Evolutionary conservation across 2,329 filamentous ascomycete species (phyloP), one percentile per base, ranked within the genome.

Genomic region (Zasmidium angulare): DNA sequence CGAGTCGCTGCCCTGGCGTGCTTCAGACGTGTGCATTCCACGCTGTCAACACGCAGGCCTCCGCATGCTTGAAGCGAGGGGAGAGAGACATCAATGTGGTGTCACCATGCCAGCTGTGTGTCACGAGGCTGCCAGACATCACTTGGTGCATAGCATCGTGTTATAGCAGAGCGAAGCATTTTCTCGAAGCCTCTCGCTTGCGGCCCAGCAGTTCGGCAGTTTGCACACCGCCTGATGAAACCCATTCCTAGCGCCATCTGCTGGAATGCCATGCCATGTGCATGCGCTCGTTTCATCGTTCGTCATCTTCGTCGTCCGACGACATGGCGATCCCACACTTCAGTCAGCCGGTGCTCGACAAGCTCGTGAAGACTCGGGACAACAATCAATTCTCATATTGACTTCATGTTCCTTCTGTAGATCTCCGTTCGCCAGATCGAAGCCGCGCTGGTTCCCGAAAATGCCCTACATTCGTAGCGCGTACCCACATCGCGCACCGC

Each of bases 371-470:
- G 26, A 23, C 22, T 40, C 31, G 51, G 14, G 40, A 12, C 24
- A 9, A 23, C 40, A 17, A 23, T 53, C 2, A 55, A 55, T 29
- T 6, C 11, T 29, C 26, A 11, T 29, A 11, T 11, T 29, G 26
- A 29, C 26, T 29, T 4, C 11, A 11, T 29, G 26, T 14, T 51
- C 23, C 26, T 56, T 49, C 21, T 62, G 67, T 63, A 67, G 67
- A 69, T 70, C 68, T 63, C 52, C 54, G 64, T 69, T 67, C 64
- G 62, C 62, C 58, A 64, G 61, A 60, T 60, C n/a, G n/a, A n/a
- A n/a, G n/a, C 60, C 58, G 51, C 61, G 58, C 61, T 53, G 62
- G 53, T 51, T 63, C 51, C 66, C 64, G 63, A 58, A 36, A 46
- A 57, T 63, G 53, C 60, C 60, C 59, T 59, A 56, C 57, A 29